Conservation (phyloP, 2,329 filamentous ascomycete genomes). For the Coniochaeta prunicola region DNA sequence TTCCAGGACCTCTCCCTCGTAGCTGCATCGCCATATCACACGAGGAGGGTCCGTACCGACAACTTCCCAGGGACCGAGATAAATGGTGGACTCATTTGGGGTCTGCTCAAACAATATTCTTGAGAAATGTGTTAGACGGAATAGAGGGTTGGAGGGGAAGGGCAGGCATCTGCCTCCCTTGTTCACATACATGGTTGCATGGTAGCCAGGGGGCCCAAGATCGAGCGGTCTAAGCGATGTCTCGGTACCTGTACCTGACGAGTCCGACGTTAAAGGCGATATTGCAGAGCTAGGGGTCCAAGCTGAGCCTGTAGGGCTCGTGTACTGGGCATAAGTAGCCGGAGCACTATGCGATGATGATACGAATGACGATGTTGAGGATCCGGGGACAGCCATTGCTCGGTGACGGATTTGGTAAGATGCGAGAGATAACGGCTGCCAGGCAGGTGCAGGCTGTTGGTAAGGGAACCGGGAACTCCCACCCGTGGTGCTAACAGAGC, state of each 20-base stretch:
- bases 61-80: constrained; percentile 47
- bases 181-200: constrained; percentile 41
- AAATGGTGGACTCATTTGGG: constrained; percentile 39
- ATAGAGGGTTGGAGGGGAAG: not conserved
- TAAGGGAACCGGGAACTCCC: not conserved
- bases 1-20: constrained; percentile 42
- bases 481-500: not conserved
- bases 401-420: constrained; percentile 4
- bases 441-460: not conserved
- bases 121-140: constrained; percentile 2
- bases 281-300: constrained; percentile 41
- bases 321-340: constrained; percentile 32
- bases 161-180: not conserved
- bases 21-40: constrained; percentile 46
- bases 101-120: constrained; percentile 46
- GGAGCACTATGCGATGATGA: constrained; percentile 36
- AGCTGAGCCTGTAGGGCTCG: constrained; percentile 35
- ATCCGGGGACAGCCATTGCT: constrained; percentile 19
- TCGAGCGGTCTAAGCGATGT: constrained; percentile 37
- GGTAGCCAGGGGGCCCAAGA: constrained; percentile 44
- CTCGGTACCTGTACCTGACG: constrained; percentile 30
- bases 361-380: constrained; percentile 27
- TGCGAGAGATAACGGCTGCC: not conserved
- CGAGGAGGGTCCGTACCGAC: constrained; percentile 38
- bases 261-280: constrained; percentile 31